phyloP scores from a whole-genome alignment of 1,139 yeast genomes.

The Taiozyma sp. region DNA sequence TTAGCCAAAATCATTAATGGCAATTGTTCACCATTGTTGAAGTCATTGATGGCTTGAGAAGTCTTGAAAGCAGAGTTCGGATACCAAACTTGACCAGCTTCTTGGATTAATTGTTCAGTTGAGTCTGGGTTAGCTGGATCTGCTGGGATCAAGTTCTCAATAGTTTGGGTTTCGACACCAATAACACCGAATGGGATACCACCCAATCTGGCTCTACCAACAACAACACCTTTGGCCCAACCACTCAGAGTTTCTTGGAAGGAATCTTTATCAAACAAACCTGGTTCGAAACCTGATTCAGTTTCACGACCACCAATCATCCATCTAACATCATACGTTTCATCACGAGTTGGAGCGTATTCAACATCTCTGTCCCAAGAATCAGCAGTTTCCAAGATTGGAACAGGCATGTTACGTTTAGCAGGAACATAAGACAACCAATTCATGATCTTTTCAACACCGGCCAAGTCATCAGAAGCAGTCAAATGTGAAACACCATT shows the following conservation, averaged over 20 bases:
- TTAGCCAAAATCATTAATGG: slow-evolving; percentile 97
- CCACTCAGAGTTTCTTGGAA: slow-evolving; percentile 98
- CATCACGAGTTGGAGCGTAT: slow-evolving; percentile 67
- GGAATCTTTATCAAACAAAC: slow-evolving; percentile 87
- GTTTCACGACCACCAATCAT: slow-evolving; percentile 80
- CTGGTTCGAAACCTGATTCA: slow-evolving; percentile 73
- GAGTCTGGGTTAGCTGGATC: slow-evolving; percentile 98
- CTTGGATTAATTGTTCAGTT: slow-evolving; percentile 81
- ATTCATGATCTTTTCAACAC: slow-evolving; percentile 89
- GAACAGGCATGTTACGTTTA: slow-evolving; percentile 85
- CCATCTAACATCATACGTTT: slow-evolving; percentile 90
- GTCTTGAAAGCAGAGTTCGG: slow-evolving; percentile 99
- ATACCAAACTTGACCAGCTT: slow-evolving; percentile 99
- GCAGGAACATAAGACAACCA: slow-evolving; percentile 98
- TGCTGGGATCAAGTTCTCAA: slow-evolving; percentile 90
- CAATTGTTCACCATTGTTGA: slow-evolving; percentile 95
- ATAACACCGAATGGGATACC: slow-evolving; percentile 98
- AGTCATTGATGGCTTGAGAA: slow-evolving; percentile 96
- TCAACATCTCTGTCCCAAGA: slow-evolving; percentile 93
- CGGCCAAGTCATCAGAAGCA: slow-evolving; percentile 92
- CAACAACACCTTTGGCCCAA: slow-evolving; percentile 98
- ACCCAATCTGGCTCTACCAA: slow-evolving; percentile 97
- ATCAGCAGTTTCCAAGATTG: slow-evolving; percentile 78
- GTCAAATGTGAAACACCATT: slow-evolving; percentile 98
- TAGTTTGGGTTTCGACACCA: slow-evolving; percentile 88